Evolutionary conservation across 2,329 filamentous ascomycete genomes (phyloP), one percentile per base, ranked within the genome.

Genomic region (Dendrostoma leiphaemia): DNA sequence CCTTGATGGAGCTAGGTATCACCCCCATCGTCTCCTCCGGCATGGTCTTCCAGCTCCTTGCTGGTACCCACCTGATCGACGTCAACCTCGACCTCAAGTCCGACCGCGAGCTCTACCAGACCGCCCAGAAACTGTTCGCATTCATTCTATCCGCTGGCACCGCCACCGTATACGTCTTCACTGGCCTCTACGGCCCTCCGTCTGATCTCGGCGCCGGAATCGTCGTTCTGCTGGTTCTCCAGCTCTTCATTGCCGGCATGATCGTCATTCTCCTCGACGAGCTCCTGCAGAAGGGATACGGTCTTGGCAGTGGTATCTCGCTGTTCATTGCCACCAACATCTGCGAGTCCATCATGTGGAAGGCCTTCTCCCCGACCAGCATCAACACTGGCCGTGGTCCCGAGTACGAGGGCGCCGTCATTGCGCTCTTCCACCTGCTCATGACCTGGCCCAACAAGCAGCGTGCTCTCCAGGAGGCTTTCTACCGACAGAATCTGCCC

Each of bases 271-370:
- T 99, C 57, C 90, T 99, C 56, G 94, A 99, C 69, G 94, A 99
- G 83, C 88, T 99, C 58, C 88, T 99, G 67, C 95, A 99, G 80
- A 99, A 99, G 85, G 94, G 94, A 64, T 99, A 99, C 69, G 94
- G 94, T 75, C 88, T 99, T 62, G 94, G 94, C 76, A 96, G 90
- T 71, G 94, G 94, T 78, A 99, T 99, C 73, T 97, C 93, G 45
- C 89, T 99, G 61, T 99, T 99, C 84, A 99, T 99, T 71, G 94
- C 94, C 64, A 99, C 94, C 80, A 97, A 97, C 84, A 97, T 99
- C 70, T 99, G 94, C 90, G 94, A 99, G 82, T 97, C 93, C 54
- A 99, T 99, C 74, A 89, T 99, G 79, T 99, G 94, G 94, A 97
- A 97, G 84, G 94, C 95, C 49, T 97, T 99, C 83, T 97, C 93